Percentiles rank a stretch among this genome's conserved stretches.
phyloP scores from a whole-genome alignment of 1,284 basidiomycete genomes.

The Macrocystidia cucumis region DNA sequence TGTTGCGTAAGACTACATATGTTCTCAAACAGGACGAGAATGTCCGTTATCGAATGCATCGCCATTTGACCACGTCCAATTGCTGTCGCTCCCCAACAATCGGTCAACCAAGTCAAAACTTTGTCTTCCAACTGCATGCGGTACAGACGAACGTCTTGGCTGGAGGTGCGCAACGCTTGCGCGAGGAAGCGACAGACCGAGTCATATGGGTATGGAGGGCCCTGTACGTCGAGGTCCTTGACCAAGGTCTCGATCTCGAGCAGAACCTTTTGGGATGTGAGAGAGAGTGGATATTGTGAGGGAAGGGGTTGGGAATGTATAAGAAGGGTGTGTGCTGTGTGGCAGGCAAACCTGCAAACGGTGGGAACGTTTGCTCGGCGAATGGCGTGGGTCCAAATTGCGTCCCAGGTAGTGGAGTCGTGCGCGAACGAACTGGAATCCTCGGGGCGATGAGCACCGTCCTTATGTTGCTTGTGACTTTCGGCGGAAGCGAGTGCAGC shows the following conservation, averaged over 20 bases:
- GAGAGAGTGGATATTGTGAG: constrained; percentile 15
- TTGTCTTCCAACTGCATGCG: constrained; percentile 79
- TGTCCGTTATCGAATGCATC: constrained; percentile 48
- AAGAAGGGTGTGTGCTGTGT: constrained; percentile 58
- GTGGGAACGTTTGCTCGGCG: constrained; percentile 60
- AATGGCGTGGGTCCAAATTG: constrained; percentile 77
- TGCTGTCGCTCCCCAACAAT: constrained; percentile 46
- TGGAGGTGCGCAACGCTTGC: constrained; percentile 57
- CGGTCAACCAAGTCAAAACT: constrained; percentile 75
- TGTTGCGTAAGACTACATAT: constrained; percentile 49
- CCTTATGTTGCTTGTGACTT: constrained; percentile 4
- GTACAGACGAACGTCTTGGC: constrained; percentile 75
- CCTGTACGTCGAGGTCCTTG: constrained; percentile 81
- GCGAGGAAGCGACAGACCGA: constrained; percentile 79
- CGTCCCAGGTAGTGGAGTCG: constrained; percentile 50
- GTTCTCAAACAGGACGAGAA: constrained; percentile 55
- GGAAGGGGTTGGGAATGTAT: constrained; percentile 18
- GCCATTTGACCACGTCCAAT: constrained; percentile 34
- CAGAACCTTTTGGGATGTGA: constrained; percentile 52
- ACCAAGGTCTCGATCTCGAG: constrained; percentile 70
- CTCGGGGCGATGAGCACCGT: background rate
- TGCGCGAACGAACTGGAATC: constrained; percentile 9
- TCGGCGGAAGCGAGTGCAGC: constrained; percentile 58
- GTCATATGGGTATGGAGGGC: constrained; percentile 78
- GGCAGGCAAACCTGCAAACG: constrained; percentile 76